A percentile compares a stretch with the other conserved stretches of the same genome.
phyloP scores from a whole-genome alignment of 2,329 filamentous ascomycete genomes.

The Trichoderma sp. region DNA sequence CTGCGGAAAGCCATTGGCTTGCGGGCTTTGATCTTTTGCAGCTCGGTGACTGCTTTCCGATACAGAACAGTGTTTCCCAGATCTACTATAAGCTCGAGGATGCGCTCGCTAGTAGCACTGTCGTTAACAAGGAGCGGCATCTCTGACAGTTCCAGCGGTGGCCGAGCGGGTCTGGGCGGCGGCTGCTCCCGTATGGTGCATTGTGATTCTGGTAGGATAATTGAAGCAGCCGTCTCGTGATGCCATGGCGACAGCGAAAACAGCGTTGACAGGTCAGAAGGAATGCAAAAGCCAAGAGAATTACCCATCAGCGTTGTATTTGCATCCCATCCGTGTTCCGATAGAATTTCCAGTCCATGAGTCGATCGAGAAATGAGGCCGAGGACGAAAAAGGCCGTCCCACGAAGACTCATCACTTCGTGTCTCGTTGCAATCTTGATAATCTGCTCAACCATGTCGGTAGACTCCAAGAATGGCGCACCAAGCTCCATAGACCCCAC shows the following conservation, averaged over 20 bases:
- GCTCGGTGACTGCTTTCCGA: conserved; percentile 78
- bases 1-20: conserved; percentile 73
- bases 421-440: conserved; percentile 84
- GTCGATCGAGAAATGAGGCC: conserved; percentile 88
- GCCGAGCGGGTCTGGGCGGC: conserved; percentile 40
- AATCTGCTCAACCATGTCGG: conserved; percentile 82
- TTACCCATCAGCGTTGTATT: conserved; percentile 79
- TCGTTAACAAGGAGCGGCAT: conserved; percentile 51
- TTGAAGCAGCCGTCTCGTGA: conserved; percentile 46
- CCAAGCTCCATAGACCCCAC: conserved; percentile 98
- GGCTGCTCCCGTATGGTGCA: conserved; percentile 49
- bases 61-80: conserved; percentile 91
- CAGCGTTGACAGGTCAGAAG: conserved; percentile 71
- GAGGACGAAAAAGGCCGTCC: conserved; percentile 94
- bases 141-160: conserved; percentile 43
- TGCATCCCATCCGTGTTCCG: conserved; percentile 88
- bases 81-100: conserved; percentile 80
- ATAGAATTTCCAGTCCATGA: conserved; percentile 87
- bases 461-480: conserved; percentile 86
- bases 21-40: conserved; percentile 74
- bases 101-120: conserved; percentile 67
- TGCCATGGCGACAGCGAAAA: conserved; percentile 67
- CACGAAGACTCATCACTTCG: conserved; percentile 86
- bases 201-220: conserved; percentile 49
- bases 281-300: conserved; percentile 84